Base-by-base conservation (phyloP, 805 yeast species). In the Nakazawaea holstii region DNA sequence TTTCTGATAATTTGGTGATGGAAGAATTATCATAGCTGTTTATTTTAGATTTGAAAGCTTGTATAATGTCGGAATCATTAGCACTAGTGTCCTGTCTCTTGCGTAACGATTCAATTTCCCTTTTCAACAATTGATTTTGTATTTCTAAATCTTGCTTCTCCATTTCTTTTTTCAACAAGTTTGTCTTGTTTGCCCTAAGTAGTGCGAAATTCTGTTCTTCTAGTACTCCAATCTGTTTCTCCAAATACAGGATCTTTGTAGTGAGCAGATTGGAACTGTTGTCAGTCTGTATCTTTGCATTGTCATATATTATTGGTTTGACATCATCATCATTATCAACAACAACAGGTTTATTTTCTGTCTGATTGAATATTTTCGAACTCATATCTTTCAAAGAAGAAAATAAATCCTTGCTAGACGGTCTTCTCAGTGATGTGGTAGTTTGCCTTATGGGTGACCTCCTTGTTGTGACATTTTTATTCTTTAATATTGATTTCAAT, bases 81-180 rank as follows among this genome's bases (percentile, higher is more conserved):
- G 11, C 10, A 5, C 9, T 20, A 15, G 10, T 35, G 11, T 15
- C 10, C 29, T 33, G n/a, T 26, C 15, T 45, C 31, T 39, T 43
- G 24, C 24, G 24, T 3, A 43, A n/a, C 15, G 40, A 36, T 8
- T 33, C 50, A 6, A 43, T 15, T 39, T 48, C 50, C 26, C 41
- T 38, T 13, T 14, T 32, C 3, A 48, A 14, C 11, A 48, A 35
- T 33, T 43, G 32, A 30, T 43, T 48, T 24, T 43, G 37, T 8
- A 48, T 39, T 26, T 43, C 47, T 27, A 48, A 39, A 28, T 48
- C 47, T 28, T 48, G 50, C 29, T 43, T 48, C 30, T 48, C 50
- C 43, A 48, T 43, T 38, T 48, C 50, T 35, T 48, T 42, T 32
- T 33, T 38, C 32, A 48, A 32, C 5, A 39, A 13, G 6, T 11